Conservation (phyloP, 2,329 filamentous ascomycete species). For the Alternaria postmessia region DNA sequence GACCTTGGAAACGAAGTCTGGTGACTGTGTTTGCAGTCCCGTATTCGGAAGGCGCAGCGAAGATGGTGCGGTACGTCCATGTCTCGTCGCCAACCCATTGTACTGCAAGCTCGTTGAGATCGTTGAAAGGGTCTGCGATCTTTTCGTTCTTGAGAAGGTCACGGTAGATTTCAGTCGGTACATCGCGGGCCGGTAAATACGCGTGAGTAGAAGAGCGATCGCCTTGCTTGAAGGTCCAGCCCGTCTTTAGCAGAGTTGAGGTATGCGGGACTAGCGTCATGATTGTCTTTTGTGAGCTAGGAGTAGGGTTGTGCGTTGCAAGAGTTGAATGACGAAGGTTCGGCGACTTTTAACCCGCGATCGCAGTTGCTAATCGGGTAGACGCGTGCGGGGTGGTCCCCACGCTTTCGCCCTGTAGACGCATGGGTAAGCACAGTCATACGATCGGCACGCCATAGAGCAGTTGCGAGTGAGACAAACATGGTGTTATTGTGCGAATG, state of each 20-base stretch:
- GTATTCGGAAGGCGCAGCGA: slow-evolving; percentile 46
- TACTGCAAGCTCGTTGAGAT: slow-evolving; percentile 58
- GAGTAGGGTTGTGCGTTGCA: neutral
- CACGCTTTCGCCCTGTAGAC: neutral
- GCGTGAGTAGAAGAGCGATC: slow-evolving; percentile 46
- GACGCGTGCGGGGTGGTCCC: slow-evolving; percentile 11
- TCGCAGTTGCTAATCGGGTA: neutral
- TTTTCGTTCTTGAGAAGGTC: slow-evolving; percentile 57
- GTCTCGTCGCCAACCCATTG: slow-evolving; percentile 59
- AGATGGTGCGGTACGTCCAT: slow-evolving; percentile 54
- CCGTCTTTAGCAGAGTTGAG: slow-evolving; percentile 20
- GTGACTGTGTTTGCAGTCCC: slow-evolving; percentile 33
- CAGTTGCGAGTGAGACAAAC: neutral
- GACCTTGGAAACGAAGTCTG: slow-evolving; percentile 67
- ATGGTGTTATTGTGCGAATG: neutral
- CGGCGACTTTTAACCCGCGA: slow-evolving; percentile 5
- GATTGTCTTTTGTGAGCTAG: neutral
- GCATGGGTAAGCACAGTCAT: neutral
- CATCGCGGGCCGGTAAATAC: slow-evolving; percentile 53
- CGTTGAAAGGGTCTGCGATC: slow-evolving; percentile 59
- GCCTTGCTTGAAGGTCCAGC: slow-evolving; percentile 59
- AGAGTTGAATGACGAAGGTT: neutral
- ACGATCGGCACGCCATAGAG: neutral
- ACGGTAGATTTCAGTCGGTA: slow-evolving; percentile 58
- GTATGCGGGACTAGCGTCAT: slow-evolving; percentile 1